A percentile compares a stretch with the other conserved stretches of the same genome.
phyloP scores from a whole-genome alignment of 352 stramenopile species.

The Phytophthora ramorum region DNA sequence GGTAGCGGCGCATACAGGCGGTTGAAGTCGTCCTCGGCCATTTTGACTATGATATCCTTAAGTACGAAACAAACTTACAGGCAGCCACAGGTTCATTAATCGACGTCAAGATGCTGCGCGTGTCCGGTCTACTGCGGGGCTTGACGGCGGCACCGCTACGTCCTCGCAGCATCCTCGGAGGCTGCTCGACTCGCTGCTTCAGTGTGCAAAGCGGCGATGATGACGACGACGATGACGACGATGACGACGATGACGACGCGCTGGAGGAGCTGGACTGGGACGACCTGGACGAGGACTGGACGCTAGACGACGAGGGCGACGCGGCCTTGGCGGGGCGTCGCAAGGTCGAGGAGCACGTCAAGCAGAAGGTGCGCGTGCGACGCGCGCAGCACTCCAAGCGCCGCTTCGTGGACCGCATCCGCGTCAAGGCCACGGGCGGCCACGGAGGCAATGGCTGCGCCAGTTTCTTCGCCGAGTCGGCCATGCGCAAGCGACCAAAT shows the following conservation, averaged over 20 bases:
- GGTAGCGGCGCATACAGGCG: conserved; percentile 24
- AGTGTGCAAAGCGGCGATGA: conserved; percentile 19
- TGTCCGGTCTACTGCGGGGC: conserved; percentile 59
- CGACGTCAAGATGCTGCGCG: conserved; percentile 52
- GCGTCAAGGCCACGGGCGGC: conserved; percentile 88
- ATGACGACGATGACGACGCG: too few relatives aligned
- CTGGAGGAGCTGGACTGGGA: conserved; percentile 37
- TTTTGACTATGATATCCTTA: not conserved
- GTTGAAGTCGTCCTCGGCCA: conserved; percentile 39
- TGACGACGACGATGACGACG: conserved; percentile 33
- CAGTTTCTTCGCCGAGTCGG: conserved; percentile 87
- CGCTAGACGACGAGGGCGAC: conserved; percentile 35
- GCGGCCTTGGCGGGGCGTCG: conserved; percentile 35
- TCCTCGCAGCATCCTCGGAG: conserved; percentile 19
- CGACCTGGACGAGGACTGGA: conserved; percentile 31
- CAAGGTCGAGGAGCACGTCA: conserved; percentile 83
- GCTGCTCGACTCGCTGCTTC: conserved; percentile 20
- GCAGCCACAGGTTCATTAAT: conserved; percentile 2
- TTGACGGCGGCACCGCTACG: conserved; percentile 52
- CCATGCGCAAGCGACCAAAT: conserved; percentile 82
- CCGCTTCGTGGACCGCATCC: conserved; percentile 91
- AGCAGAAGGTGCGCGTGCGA: conserved; percentile 86
- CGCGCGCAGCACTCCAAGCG: conserved; percentile 89
- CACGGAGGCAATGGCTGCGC: conserved; percentile 90
- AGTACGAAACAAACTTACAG: not conserved